These are phyloP conservation scores for Gypsophila paniculata DNA, from an alignment of 179 eudicot genomes.

Conservation along the genomic window DNA sequence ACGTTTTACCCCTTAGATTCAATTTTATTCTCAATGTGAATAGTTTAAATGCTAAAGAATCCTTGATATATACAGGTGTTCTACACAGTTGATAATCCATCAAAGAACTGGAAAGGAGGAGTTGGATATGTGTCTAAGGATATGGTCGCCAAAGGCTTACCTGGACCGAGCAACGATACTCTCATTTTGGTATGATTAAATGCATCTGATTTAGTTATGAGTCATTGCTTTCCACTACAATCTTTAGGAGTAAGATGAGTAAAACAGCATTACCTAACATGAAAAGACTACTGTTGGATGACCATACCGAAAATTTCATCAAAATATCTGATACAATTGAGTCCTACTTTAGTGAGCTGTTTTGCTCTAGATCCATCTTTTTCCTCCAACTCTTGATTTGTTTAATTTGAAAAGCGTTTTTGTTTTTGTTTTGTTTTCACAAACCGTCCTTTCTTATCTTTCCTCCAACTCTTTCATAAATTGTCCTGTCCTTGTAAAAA, in stretches of 20 bases:
- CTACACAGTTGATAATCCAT: conserved; percentile 91
- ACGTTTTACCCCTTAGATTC: neutral
- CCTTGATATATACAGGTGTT: conserved; percentile 44
- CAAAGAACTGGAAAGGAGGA: conserved; percentile 84
- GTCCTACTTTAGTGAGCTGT: neutral
- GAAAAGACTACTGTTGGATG: neutral
- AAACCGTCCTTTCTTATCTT: neutral
- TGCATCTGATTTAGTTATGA: neutral
- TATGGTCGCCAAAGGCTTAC: conserved; percentile 84
- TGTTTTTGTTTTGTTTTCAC: neutral
- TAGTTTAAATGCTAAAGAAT: conserved; percentile 15
- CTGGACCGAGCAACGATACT: conserved; percentile 76
- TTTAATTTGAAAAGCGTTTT: neutral
- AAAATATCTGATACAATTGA: neutral
- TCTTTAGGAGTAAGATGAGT: neutral
- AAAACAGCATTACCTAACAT: neutral
- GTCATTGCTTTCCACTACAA: neutral
- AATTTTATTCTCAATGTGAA: neutral
- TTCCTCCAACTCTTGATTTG: no score
- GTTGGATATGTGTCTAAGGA: conserved; percentile 79
- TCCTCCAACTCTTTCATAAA: neutral
- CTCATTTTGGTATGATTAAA: conserved; percentile 62
- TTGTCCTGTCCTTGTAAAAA: neutral
- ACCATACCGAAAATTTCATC: neutral
- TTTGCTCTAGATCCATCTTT: neutral